phyloP scores from a whole-genome alignment of 257 asterid genomes.

The Orobanche coerulescens region DNA sequence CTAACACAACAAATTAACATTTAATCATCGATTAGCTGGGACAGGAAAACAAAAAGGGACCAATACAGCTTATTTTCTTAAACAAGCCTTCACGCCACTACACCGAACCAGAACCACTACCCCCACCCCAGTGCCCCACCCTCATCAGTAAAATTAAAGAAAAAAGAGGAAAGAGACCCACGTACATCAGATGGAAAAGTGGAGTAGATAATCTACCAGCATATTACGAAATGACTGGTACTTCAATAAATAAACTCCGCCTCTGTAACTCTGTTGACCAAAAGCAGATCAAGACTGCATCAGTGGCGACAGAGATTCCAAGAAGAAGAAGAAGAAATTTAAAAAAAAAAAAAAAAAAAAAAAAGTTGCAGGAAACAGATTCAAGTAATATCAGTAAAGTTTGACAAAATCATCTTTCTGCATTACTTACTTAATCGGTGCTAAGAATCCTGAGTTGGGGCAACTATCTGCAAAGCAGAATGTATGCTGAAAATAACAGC shows the following conservation, averaged over 20 bases:
- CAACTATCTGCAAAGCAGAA: background rate
- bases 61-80: background rate
- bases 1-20: conserved; percentile 5
- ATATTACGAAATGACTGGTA: conserved; percentile 5
- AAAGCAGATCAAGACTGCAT: conserved; percentile 23
- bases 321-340: background rate
- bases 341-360: background rate
- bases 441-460: conserved; percentile 14
- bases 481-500: conserved; percentile 18
- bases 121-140: background rate
- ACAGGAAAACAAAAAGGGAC: background rate
- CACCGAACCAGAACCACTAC: background rate
- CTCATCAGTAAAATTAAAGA: background rate
- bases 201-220: background rate
- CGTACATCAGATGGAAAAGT: background rate
- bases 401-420: background rate
- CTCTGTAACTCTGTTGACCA: conserved; percentile 14
- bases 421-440: conserved; percentile 16
- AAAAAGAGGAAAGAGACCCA: background rate
- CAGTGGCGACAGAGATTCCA: conserved; percentile 14
- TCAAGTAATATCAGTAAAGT: background rate
- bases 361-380: background rate
- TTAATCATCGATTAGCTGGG: background rate
- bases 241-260: conserved; percentile 11
- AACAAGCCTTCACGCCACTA: no score